These are phyloP conservation scores for Zoysia matrella DNA, from an alignment of 202 grass and related monocot species.

Conservation along the genomic window DNA sequence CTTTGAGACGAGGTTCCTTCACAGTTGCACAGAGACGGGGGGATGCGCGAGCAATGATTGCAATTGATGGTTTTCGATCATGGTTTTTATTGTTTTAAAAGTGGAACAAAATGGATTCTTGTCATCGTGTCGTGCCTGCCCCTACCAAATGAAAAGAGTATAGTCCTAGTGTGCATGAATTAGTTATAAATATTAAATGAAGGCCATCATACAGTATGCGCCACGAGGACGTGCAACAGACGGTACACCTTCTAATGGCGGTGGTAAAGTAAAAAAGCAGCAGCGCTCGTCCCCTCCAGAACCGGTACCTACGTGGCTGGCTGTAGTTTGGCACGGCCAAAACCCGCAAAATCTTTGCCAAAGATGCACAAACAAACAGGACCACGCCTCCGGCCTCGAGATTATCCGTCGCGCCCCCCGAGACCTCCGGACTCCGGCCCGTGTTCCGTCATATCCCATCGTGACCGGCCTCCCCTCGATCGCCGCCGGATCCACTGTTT, in stretches of 20 bases:
- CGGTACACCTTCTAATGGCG: not conserved
- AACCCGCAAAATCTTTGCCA: not conserved
- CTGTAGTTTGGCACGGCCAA: not conserved
- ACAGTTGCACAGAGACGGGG: not conserved
- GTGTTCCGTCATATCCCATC: not conserved
- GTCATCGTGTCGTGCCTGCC: too few relatives aligned
- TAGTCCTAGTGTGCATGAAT: too few relatives aligned
- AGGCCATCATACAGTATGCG: not conserved
- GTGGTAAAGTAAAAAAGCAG: too few relatives aligned
- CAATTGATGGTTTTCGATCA: not conserved
- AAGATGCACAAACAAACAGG: not conserved
- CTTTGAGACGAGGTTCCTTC: not conserved
- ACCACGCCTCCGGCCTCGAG: not conserved
- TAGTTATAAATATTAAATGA: not conserved
- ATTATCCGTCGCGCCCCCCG: not conserved
- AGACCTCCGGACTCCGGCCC: constrained; percentile 4
- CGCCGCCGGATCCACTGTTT: not conserved
- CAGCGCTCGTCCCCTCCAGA: too few relatives aligned
- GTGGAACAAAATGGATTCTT: not conserved
- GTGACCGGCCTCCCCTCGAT: not conserved
- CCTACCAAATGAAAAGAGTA: too few relatives aligned
- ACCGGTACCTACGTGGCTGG: not conserved
- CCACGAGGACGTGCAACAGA: not conserved
- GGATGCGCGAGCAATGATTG: not conserved
- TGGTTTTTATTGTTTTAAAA: not conserved